These are phyloP conservation scores for Seiridium unicorne DNA, from an alignment of 2,329 filamentous ascomycete genomes.

Conservation along the genomic window DNA sequence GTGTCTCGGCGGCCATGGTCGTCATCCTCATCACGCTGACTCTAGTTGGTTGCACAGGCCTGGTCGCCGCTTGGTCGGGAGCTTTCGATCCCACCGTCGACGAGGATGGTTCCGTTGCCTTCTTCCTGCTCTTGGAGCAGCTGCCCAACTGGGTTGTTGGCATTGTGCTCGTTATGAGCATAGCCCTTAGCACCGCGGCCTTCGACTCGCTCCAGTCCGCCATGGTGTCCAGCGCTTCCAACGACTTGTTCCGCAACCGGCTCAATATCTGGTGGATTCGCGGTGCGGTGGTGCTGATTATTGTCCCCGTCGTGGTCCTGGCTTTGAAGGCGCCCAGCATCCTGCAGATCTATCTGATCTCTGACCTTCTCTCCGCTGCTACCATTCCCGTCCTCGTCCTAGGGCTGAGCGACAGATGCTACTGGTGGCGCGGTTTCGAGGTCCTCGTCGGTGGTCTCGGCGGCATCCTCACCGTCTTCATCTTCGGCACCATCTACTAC, in stretches of 20 bases:
- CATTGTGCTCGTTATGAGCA: constrained; percentile 77
- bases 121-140: constrained; percentile 71
- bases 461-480: constrained; percentile 75
- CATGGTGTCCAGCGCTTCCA: constrained; percentile 82
- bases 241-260: constrained; percentile 81
- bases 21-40: constrained; percentile 68
- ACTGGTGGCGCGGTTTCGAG: constrained; percentile 79
- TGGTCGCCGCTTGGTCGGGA: constrained; percentile 77
- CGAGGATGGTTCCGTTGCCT: constrained; percentile 62
- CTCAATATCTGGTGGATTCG: constrained; percentile 76
- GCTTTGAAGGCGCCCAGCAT: constrained; percentile 73
- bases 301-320: constrained; percentile 71
- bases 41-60: constrained; percentile 69
- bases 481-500: constrained; percentile 79
- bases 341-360: constrained; percentile 80
- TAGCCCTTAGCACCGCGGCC: constrained; percentile 72
- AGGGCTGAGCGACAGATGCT: constrained; percentile 64
- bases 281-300: constrained; percentile 65
- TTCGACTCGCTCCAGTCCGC: constrained; percentile 81
- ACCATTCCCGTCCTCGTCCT: constrained; percentile 73
- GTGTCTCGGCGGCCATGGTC: constrained; percentile 65
- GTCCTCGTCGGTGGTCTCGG: constrained; percentile 76
- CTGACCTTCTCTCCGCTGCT: constrained; percentile 74
- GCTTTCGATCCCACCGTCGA: constrained; percentile 59
- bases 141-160: constrained; percentile 81